These are phyloP conservation scores for Colletotrichum chlorophyti DNA, from an alignment of 2,329 filamentous ascomycete genomes.

Conservation along the genomic window DNA sequence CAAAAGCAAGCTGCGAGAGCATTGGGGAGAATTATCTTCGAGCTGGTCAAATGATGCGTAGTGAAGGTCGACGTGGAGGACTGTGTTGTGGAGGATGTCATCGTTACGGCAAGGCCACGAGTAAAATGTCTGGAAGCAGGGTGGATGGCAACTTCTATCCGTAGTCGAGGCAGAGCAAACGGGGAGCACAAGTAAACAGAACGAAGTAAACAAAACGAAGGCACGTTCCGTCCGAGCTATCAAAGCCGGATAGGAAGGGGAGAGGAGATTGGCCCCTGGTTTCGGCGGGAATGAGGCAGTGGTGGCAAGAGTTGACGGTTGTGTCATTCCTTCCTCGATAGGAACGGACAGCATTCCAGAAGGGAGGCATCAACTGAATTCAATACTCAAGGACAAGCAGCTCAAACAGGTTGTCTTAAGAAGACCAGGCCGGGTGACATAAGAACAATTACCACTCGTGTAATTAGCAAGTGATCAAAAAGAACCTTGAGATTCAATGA, in stretches of 20 bases:
- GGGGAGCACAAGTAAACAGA: too few species aligned
- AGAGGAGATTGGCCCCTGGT: constrained; percentile 6
- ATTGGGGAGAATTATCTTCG: background rate
- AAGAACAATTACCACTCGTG: too few species aligned
- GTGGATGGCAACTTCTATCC: background rate
- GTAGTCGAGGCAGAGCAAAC: too few species aligned
- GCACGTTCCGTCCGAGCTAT: background rate
- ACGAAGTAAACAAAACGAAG: constrained; percentile 10
- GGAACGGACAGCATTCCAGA: constrained; percentile 12
- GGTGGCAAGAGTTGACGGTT: constrained; percentile 3
- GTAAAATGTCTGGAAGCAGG: background rate
- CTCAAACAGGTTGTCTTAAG: too few species aligned
- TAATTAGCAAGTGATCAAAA: background rate
- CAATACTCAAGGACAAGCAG: too few species aligned
- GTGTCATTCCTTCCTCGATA: constrained; percentile 20
- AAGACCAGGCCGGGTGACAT: background rate
- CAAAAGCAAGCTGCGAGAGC: constrained; percentile 21
- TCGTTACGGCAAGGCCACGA: background rate
- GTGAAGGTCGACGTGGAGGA: background rate
- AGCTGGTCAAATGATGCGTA: background rate
- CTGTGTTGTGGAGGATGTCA: background rate
- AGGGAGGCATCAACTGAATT: too few species aligned
- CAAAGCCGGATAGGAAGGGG: background rate
- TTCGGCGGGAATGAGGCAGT: constrained; percentile 18
- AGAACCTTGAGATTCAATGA: background rate